A percentile compares a stretch with the other conserved stretches of the same genome.
phyloP scores from a whole-genome alignment of 2,329 filamentous ascomycete genomes.

The Paecilomyces sp. region DNA sequence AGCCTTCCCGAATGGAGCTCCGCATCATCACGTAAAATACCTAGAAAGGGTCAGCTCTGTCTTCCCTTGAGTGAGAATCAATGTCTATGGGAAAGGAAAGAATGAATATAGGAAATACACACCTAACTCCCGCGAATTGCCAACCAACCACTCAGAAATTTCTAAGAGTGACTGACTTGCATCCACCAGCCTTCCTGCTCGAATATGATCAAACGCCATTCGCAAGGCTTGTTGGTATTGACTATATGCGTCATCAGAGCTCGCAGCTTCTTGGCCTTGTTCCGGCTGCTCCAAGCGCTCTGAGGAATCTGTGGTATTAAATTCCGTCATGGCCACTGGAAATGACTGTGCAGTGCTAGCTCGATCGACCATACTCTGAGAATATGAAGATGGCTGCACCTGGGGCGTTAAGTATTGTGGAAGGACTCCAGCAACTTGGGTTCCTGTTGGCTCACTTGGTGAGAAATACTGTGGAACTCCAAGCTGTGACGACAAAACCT shows the following conservation, averaged over 20 bases:
- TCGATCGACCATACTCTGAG: conserved; percentile 52
- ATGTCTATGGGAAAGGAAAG: conserved; percentile 14
- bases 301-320: conserved; percentile 28
- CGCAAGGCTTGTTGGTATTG: conserved; percentile 50
- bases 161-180: conserved; percentile 53
- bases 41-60: conserved; percentile 40
- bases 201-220: conserved; percentile 65
- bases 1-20: conserved; percentile 67
- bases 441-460: conserved; percentile 56
- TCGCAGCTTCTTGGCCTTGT: conserved; percentile 37
- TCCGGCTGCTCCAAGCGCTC: conserved; percentile 28
- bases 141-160: conserved; percentile 60
- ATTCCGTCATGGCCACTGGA: conserved; percentile 47
- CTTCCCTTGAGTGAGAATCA: not conserved
- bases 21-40: conserved; percentile 76
- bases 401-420: conserved; percentile 60
- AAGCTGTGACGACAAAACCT: conserved; percentile 64
- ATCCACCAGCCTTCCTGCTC: conserved; percentile 53
- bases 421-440: conserved; percentile 50
- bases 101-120: conserved; percentile 28
- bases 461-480: conserved; percentile 68
- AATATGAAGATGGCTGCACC: conserved; percentile 51
- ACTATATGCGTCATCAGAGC: conserved; percentile 61
- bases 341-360: conserved; percentile 46
- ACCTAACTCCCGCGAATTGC: conserved; percentile 61